phyloP scores from a whole-genome alignment of 1,284 basidiomycete genomes.

The Lignosus rhinocerotis region DNA sequence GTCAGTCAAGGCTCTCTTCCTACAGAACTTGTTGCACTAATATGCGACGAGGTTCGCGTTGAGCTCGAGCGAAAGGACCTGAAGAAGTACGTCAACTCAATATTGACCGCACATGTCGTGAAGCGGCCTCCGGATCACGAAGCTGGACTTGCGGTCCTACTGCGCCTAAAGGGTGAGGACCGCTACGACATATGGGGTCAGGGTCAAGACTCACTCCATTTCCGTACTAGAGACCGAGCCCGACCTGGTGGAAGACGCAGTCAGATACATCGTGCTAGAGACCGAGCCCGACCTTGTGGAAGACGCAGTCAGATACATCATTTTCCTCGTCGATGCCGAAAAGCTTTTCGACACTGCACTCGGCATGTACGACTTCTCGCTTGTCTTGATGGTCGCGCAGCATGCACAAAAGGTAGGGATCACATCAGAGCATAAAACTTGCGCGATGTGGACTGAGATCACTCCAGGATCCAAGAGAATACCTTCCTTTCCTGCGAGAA shows the following conservation, averaged over 20 bases:
- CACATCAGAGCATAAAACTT: neutral
- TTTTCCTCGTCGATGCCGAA: conserved; percentile 96
- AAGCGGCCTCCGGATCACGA: conserved; percentile 93
- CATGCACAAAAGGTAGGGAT: conserved; percentile 88
- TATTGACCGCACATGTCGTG: conserved; percentile 91
- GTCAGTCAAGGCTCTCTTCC: conserved; percentile 58
- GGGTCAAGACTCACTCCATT: neutral
- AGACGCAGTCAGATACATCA: conserved; percentile 97
- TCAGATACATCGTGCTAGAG: conserved; percentile 80
- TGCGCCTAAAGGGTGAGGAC: conserved; percentile 71
- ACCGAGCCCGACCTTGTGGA: conserved; percentile 79
- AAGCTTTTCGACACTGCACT: conserved; percentile 92
- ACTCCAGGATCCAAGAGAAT: conserved; percentile 91
- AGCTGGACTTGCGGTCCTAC: conserved; percentile 76
- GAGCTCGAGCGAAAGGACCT: conserved; percentile 76
- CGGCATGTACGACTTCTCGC: conserved; percentile 98
- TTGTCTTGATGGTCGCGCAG: conserved; percentile 96
- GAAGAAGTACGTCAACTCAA: conserved; percentile 84
- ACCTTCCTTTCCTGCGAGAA: conserved; percentile 93
- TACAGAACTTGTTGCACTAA: conserved; percentile 59
- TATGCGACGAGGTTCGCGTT: conserved; percentile 80
- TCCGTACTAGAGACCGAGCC: conserved; percentile 64
- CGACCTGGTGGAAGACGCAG: conserved; percentile 88
- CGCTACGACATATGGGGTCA: neutral
- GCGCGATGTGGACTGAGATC: neutral